A percentile compares a stretch with the other conserved stretches of the same genome.
phyloP scores from a whole-genome alignment of 192 early-diverging fungal species.

The Coemansia sp. region DNA sequence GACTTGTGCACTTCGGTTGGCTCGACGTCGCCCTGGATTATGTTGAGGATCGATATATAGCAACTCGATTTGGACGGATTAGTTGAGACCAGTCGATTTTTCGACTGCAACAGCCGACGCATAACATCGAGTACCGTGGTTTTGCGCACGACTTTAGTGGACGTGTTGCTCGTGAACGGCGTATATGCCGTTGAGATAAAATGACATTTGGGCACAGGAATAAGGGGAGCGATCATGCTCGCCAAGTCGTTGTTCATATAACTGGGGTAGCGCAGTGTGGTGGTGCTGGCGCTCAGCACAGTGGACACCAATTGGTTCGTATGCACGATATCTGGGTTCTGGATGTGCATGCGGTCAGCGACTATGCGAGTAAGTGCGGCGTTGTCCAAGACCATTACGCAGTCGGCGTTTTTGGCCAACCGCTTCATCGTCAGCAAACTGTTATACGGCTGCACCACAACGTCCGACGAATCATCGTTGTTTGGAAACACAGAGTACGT shows the following conservation, averaged over 20 bases:
- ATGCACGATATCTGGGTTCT: conserved; percentile 92
- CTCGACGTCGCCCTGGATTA: conserved; percentile 98
- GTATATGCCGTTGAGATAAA: conserved; percentile 95
- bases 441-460: conserved; percentile 98
- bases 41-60: conserved; percentile 97
- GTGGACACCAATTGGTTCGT: conserved; percentile 99
- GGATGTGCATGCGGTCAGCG: conserved; percentile 87
- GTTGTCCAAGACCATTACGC: conserved; percentile 96
- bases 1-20: conserved; percentile 99
- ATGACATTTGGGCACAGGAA: conserved; percentile 98
- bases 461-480: conserved; percentile 87
- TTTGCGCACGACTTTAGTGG: conserved; percentile 91
- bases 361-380: conserved; percentile 91
- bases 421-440: conserved; percentile 90
- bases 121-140: conserved; percentile 98
- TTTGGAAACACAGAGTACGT: conserved; percentile 99
- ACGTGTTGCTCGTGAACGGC: conserved; percentile 91
- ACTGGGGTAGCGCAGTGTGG: conserved; percentile 94
- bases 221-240: conserved; percentile 90
- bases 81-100: conserved; percentile 97
- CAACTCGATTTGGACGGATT: conserved; percentile 88
- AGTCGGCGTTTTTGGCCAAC: conserved; percentile 89
- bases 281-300: conserved; percentile 96
- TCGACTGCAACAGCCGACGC: conserved; percentile 92
- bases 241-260: conserved; percentile 99